A percentile compares a stretch with the other conserved stretches of the same genome.
Conservation (phyloP, 2,329 filamentous ascomycete species). For the Stagonosporopsis vannaccii region DNA sequence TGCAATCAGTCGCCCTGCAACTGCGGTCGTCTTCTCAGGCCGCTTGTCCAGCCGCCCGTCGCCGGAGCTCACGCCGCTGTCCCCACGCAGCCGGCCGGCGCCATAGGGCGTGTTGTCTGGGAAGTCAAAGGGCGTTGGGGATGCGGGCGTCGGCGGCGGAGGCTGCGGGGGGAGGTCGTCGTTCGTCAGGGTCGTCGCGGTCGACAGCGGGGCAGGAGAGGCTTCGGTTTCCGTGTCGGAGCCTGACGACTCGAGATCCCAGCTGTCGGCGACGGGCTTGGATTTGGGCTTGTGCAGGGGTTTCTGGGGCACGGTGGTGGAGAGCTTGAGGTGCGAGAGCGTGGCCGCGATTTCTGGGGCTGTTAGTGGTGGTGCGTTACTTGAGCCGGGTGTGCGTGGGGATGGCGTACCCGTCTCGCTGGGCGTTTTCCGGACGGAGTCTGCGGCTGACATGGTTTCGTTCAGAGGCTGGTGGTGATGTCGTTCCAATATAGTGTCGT, state of each 20-base stretch:
- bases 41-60: conserved; percentile 49
- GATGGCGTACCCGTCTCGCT: conserved; percentile 24
- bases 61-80: conserved; percentile 31
- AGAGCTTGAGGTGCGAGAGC: conserved; percentile 48
- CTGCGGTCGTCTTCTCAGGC: conserved; percentile 92
- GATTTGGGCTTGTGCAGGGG: conserved; percentile 44
- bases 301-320: conserved; percentile 42
- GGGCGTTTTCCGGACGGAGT: conserved; percentile 26
- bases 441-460: conserved; percentile 22
- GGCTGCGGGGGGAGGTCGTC: conserved; percentile 33
- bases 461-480: not conserved
- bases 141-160: conserved; percentile 47
- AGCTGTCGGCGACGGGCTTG: conserved; percentile 69
- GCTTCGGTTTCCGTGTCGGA: conserved; percentile 45
- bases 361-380: conserved; percentile 7
- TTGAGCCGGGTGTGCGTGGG: not conserved
- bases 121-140: conserved; percentile 44
- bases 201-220: conserved; percentile 33
- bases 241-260: conserved; percentile 73
- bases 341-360: conserved; percentile 46
- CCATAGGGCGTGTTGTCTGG: conserved; percentile 35
- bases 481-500: not conserved
- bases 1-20: conserved; percentile 88
- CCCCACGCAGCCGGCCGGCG: conserved; percentile 16
- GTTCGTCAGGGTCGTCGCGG: not conserved